Base-by-base conservation (phyloP, 2,329 filamentous ascomycete genomes). In the Xylariaceae sp. region DNA sequence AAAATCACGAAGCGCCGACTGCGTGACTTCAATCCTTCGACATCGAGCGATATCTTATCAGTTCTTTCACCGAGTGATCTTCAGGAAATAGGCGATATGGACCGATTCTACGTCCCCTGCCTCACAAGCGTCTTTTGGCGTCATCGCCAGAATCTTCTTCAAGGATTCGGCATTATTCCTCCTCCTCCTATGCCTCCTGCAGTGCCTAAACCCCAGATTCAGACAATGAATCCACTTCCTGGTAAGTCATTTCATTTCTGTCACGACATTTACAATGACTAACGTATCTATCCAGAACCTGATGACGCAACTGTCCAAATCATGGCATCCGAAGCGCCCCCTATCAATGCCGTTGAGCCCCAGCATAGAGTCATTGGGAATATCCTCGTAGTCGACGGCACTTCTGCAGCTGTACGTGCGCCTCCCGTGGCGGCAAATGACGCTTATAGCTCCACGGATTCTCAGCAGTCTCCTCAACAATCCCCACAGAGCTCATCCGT, bases 371-470 rank as follows among this genome's bases (percentile, higher is more conserved):
- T 50, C 3, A 32, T 53, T n/a, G 48, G 51, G 13, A 43, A 42
- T 1, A 45, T 51, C n/a, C 42, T 51, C 13, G 50, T 58, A 30
- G 54, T 38, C 9, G 49, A 59, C 31, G 53, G 53, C 13, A 43
- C 51, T 9, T 54, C 49, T 3, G 26, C 49, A 12, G 34, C 44
- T 4, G 41, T 41, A 15, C 31, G 13, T 11, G 11, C 11, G 22
- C 6, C 22, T 11, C 6, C 22, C 6, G 6, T 6, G 22, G 22
- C 22, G 11, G 6, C 22, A 11, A 11, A 26, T 11, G 22, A 26
- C 6, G 22, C 22, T 26, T 11, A 6, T 26, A 6, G 6, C 22
- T 6, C 6, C 11, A 26, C 6, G 6, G 22, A 6, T 26, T 11
- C 22, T 26, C 22, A 26, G 6, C 22, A 26, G 22, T 26, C 22